phyloP scores from a whole-genome alignment of 805 yeast species.

The Komagataella kurtzmanii region DNA sequence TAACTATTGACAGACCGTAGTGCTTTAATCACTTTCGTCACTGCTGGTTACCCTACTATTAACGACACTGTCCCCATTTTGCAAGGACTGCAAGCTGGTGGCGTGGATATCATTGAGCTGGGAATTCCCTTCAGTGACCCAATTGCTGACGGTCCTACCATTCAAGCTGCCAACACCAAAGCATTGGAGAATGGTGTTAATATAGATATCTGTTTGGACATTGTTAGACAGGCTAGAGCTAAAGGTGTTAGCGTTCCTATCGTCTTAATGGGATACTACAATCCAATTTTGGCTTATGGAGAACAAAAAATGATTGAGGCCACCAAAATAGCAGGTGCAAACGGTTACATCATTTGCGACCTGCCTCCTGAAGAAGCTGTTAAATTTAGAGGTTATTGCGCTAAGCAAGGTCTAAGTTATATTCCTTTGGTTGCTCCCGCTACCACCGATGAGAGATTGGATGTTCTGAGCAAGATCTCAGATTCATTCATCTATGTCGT shows the following conservation, averaged over 20 bases:
- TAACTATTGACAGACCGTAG: slow-evolving; percentile 35
- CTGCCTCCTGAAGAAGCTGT: slow-evolving; percentile 97
- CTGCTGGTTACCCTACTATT: slow-evolving; percentile 86
- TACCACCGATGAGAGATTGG: slow-evolving; percentile 81
- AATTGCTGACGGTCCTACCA: slow-evolving; percentile 97
- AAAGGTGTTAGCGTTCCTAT: slow-evolving; percentile 83
- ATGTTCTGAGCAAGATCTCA: slow-evolving; percentile 69
- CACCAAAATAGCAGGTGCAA: slow-evolving; percentile 81
- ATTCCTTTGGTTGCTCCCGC: slow-evolving; percentile 96
- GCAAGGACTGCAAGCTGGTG: slow-evolving; percentile 86
- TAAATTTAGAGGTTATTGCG: slow-evolving; percentile 64
- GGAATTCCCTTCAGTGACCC: slow-evolving; percentile 98
- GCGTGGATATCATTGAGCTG: slow-evolving; percentile 87
- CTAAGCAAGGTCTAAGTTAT: slow-evolving; percentile 59
- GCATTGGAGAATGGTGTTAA: slow-evolving; percentile 80
- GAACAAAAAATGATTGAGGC: slow-evolving; percentile 73
- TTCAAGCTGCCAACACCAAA: slow-evolving; percentile 75
- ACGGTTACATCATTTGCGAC: slow-evolving; percentile 90
- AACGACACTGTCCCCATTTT: slow-evolving; percentile 82
- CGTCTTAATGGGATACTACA: slow-evolving; percentile 94
- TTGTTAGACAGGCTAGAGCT: slow-evolving; percentile 63
- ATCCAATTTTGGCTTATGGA: slow-evolving; percentile 84
- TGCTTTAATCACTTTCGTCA: slow-evolving; percentile 83
- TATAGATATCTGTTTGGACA: slow-evolving; percentile 51
- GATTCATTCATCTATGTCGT: slow-evolving; percentile 95